Percentiles rank a stretch among this genome's conserved stretches.
Conservation (phyloP, 495 filamentous ascomycete genomes). For the Daldinia concentrica region DNA sequence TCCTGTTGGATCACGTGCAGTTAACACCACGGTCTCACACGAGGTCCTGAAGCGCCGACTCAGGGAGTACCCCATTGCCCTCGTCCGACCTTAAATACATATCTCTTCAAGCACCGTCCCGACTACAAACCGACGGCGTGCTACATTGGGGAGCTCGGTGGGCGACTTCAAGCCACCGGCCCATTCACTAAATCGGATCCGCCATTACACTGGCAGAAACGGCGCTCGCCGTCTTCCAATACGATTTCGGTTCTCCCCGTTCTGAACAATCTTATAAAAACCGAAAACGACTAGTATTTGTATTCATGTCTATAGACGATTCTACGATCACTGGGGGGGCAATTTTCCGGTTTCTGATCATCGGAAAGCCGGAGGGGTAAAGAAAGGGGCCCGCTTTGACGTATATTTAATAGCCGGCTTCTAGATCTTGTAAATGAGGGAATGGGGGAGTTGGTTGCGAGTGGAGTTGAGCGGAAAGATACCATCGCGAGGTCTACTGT, state of each 20-base stretch:
- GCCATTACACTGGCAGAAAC: not conserved
- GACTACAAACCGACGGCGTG: conserved; percentile 1
- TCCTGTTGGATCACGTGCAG: not conserved
- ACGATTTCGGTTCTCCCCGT: conserved; percentile 7
- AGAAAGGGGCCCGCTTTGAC: conserved; percentile 8
- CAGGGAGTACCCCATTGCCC: conserved; percentile 44
- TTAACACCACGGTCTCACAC: conserved; percentile 24
- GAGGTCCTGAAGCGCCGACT: conserved; percentile 38
- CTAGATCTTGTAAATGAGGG: conserved; percentile 24
- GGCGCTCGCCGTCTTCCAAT: not conserved
- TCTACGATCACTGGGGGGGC: conserved; percentile 33
- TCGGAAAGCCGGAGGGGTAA: conserved; percentile 24
- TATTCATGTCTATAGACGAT: conserved; percentile 43
- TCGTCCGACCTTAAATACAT: conserved; percentile 39
- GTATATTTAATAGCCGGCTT: conserved; percentile 26
- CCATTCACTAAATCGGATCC: not conserved
- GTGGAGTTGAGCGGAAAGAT: conserved; percentile 29
- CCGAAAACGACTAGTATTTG: conserved; percentile 20
- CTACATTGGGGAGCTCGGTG: conserved; percentile 15
- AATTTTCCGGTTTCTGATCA: conserved; percentile 22
- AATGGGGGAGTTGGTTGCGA: conserved; percentile 24
- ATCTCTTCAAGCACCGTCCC: not conserved
- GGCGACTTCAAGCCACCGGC: conserved; percentile 27
- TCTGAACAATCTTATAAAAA: not conserved
- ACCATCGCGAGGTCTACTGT: conserved; percentile 41